Percentiles rank a stretch among this genome's conserved stretches.
Evolutionary conservation across 2,329 filamentous ascomycete species (phyloP).

Genomic region (Penicillium psychrosexuale): DNA sequence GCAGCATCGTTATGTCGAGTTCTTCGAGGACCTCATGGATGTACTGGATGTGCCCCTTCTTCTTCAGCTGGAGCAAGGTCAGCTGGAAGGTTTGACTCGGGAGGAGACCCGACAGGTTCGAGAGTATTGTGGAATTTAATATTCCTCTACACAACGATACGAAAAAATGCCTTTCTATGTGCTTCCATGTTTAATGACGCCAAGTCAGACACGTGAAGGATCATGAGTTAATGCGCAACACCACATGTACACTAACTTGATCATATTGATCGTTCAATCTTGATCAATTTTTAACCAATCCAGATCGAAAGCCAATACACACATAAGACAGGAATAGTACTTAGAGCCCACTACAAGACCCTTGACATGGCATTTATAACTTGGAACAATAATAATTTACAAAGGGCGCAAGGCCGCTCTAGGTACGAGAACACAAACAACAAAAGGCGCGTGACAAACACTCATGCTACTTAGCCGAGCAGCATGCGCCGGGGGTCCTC

Average conservation of each 20-base stretch:
- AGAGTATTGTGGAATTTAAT: neutral
- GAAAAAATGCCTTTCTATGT: neutral
- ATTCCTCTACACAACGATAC: neutral
- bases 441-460: slow-evolving; percentile 3
- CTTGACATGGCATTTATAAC: slow-evolving; percentile 20
- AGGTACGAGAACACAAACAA: slow-evolving; percentile 14
- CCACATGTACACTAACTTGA: neutral
- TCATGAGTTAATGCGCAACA: neutral
- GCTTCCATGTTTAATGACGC: neutral
- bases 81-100: slow-evolving; percentile 39
- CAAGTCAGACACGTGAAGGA: neutral
- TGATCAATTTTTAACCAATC: neutral
- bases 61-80: slow-evolving; percentile 51
- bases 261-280: neutral
- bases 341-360: slow-evolving; percentile 6
- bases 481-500: slow-evolving; percentile 94
- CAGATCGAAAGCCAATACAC: neutral
- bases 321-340: neutral
- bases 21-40: slow-evolving; percentile 45
- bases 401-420: slow-evolving; percentile 19
- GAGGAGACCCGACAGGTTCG: slow-evolving; percentile 32
- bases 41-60: slow-evolving; percentile 49
- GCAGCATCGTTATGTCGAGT: slow-evolving; percentile 33
- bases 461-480: slow-evolving; percentile 45
- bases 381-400: slow-evolving; percentile 30